These are phyloP conservation scores for Pezicula rhizophila DNA, from an alignment of 2,329 filamentous ascomycete species.

Conservation along the genomic window DNA sequence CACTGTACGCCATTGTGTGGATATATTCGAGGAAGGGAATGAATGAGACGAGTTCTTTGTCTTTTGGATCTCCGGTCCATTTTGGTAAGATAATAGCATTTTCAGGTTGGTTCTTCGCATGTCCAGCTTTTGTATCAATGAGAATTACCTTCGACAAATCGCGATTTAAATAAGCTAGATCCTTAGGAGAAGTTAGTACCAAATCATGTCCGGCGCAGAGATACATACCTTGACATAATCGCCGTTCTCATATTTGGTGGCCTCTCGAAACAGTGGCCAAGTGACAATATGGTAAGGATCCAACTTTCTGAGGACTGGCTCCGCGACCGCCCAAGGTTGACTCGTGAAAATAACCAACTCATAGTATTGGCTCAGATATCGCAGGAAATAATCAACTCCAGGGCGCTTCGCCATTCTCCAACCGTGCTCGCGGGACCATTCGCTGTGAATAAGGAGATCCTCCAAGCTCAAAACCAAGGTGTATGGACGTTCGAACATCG, in stretches of 20 bases:
- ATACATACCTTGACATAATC: slow-evolving; percentile 83
- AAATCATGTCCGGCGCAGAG: neutral
- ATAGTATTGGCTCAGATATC: slow-evolving; percentile 96
- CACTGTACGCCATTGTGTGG: slow-evolving; percentile 83
- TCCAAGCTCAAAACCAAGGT: slow-evolving; percentile 90
- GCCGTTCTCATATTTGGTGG: slow-evolving; percentile 93
- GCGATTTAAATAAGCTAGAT: slow-evolving; percentile 95
- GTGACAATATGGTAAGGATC: slow-evolving; percentile 93
- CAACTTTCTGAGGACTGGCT: slow-evolving; percentile 85
- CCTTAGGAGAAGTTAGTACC: slow-evolving; percentile 44
- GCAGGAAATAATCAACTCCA: slow-evolving; percentile 93
- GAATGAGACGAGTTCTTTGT: slow-evolving; percentile 79
- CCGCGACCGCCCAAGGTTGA: slow-evolving; percentile 75
- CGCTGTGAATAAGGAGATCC: slow-evolving; percentile 88
- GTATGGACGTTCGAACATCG: slow-evolving; percentile 77
- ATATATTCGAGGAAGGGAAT: slow-evolving; percentile 98
- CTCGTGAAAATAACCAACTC: slow-evolving; percentile 94
- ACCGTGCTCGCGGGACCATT: slow-evolving; percentile 89
- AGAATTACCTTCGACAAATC: slow-evolving; percentile 93
- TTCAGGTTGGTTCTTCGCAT: slow-evolving; percentile 87
- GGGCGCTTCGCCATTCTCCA: slow-evolving; percentile 95
- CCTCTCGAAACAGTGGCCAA: slow-evolving; percentile 92
- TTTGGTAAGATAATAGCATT: slow-evolving; percentile 89
- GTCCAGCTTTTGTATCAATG: slow-evolving; percentile 76
- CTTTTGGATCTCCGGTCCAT: slow-evolving; percentile 78